Base-by-base conservation (phyloP, 1,284 basidiomycete genomes). In the Moniliella sp. region DNA sequence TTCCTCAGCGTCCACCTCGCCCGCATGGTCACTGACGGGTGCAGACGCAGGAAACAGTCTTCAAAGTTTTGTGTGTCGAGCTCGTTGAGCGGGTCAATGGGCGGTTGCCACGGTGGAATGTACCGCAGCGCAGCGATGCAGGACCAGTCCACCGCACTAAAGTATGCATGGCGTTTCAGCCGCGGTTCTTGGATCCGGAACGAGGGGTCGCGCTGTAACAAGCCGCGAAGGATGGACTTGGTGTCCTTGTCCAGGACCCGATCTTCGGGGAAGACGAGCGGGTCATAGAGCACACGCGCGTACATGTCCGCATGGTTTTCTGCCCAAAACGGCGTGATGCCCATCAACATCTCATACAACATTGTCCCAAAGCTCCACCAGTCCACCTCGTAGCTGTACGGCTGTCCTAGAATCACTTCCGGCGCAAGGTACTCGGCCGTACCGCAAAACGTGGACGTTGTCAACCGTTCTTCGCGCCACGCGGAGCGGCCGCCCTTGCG, bases 331-430 rank as follows among this genome's bases (percentile, higher is more conserved):
- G 84, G 84, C 4, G 81, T 86, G 79, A 86, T 60, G 21, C 80
- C 81, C 25, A 76, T 78, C 60, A n/a, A 82, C 74, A 88, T 86
- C 66, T 94, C 88, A 60, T 79, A 84, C 36, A 93, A 65, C 76
- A 94, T 91, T 39, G 84, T 93, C 12, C 86, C 86, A 50, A 91
- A 78, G 43, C 78, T 79, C 84, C 86, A 94, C 80, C 83, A 88
- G 59, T 94, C 86, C 13, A 88, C 82, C 47, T 86, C 80, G 54
- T 86, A 93, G 42, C 77, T 77, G 61, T 94, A 93, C 12, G 78
- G 72, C 43, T 78, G 63, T 3, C 83, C 79, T 51, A 83, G 77
- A 49, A 94, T 81, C 31, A 94, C 82, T 40, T 61, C 56, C 9
- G 61, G 61, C 3, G 60, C 45, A 32, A 50, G 14, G 31, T 31